Percentiles rank a stretch among this genome's conserved stretches.
phyloP scores from a whole-genome alignment of 148 eudicot genomes.

The Persicaria maculosa region DNA sequence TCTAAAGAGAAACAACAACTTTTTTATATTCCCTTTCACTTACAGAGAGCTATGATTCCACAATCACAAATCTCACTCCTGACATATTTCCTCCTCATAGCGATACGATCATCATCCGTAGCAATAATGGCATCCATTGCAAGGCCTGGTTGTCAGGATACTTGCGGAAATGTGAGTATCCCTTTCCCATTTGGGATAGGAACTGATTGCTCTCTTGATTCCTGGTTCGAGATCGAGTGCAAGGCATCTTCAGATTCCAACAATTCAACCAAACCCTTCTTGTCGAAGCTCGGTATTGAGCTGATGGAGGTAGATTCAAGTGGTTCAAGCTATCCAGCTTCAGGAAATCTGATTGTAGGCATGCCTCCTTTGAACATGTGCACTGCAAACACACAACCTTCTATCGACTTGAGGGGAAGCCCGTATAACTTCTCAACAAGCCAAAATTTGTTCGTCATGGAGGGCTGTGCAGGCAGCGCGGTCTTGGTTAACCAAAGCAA shows the following conservation, averaged over 20 bases:
- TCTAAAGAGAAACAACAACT: too few relatives aligned
- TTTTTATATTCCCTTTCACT: background rate
- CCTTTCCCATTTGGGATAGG: constrained; percentile 40
- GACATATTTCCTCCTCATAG: background rate
- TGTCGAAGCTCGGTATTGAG: constrained; percentile 13
- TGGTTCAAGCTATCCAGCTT: background rate
- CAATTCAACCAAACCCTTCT: constrained; percentile 12
- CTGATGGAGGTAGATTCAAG: constrained; percentile 1
- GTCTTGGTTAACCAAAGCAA: constrained; percentile 8
- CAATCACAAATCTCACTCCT: background rate
- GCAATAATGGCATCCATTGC: background rate
- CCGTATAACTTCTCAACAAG: constrained; percentile 8
- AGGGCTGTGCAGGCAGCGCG: constrained; percentile 16
- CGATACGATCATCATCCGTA: background rate
- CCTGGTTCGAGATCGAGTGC: constrained; percentile 19
- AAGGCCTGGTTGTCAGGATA: constrained; percentile 18
- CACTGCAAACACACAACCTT: background rate
- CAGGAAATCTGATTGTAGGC: background rate
- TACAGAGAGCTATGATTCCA: background rate
- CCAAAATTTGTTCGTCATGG: constrained; percentile 14
- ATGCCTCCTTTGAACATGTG: constrained; percentile 12
- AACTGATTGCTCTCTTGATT: constrained; percentile 15
- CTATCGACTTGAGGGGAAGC: constrained; percentile 12
- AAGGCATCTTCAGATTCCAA: background rate
- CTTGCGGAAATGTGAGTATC: constrained; percentile 21